Evolutionary conservation across 2,329 filamentous ascomycete species (phyloP).

Genomic region (Phoma herbarum): DNA sequence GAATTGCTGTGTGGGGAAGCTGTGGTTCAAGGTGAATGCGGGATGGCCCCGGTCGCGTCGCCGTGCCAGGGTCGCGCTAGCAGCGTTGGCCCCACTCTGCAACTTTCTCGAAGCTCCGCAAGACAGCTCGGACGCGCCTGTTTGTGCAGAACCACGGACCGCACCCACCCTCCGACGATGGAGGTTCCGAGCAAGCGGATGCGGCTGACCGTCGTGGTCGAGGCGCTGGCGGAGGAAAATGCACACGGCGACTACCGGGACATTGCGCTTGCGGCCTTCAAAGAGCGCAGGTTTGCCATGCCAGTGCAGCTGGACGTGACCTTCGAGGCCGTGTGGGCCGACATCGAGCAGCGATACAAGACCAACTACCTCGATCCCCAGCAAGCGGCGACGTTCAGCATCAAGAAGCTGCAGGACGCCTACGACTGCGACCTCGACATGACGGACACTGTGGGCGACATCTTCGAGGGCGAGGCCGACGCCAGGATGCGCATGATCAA

Average conservation of each 20-base stretch:
- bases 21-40: background rate
- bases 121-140: background rate
- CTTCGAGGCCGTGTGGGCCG: constrained; percentile 42
- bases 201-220: constrained; percentile 44
- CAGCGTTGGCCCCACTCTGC: background rate
- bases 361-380: constrained; percentile 41
- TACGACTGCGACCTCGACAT: constrained; percentile 50
- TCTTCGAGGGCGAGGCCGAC: constrained; percentile 44
- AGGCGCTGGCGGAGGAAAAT: constrained; percentile 37
- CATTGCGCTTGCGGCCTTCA: constrained; percentile 36
- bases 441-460: constrained; percentile 45
- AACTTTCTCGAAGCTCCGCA: background rate
- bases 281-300: constrained; percentile 48
- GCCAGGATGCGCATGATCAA: constrained; percentile 41
- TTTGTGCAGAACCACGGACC: background rate
- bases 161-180: constrained; percentile 13
- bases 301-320: constrained; percentile 41
- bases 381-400: constrained; percentile 37
- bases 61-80: no score
- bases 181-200: constrained; percentile 29
- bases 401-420: constrained; percentile 50
- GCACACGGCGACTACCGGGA: constrained; percentile 29
- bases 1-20: background rate
- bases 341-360: constrained; percentile 46
- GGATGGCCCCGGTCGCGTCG: no score